Percentiles rank a stretch among this genome's conserved stretches.
Evolutionary conservation across 202 grass and related monocot species (phyloP).

Genomic region (Bolboschoenoplectus hybrid): DNA sequence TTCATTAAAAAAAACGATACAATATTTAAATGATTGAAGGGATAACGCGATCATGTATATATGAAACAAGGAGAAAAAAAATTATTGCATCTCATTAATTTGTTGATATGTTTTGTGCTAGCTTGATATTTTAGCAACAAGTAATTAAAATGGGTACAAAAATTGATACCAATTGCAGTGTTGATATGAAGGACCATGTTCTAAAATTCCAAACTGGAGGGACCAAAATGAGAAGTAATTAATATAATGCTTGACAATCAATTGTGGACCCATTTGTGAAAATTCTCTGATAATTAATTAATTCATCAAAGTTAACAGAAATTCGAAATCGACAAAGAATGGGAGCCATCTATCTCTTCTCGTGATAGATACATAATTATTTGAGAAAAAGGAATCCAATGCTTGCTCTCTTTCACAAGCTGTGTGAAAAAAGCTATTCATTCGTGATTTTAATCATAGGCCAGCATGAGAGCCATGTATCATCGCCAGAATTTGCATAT

Average conservation of each 20-base stretch:
- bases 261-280: conserved; percentile 10
- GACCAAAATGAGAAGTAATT: not conserved
- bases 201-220: conserved; percentile 13
- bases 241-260: not conserved
- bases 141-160: no score
- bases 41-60: not conserved
- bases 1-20: not conserved
- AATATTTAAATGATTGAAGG: conserved; percentile 9
- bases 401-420: conserved; percentile 13
- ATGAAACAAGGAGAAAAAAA: not conserved
- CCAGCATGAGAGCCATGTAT: not conserved
- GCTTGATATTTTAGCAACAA: no score
- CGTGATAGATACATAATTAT: conserved; percentile 39
- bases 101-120: not conserved
- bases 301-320: conserved; percentile 13
- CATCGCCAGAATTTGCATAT: not conserved
- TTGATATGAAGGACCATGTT: not conserved
- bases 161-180: not conserved
- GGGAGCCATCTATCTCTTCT: conserved; percentile 27
- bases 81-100: not conserved
- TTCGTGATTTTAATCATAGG: not conserved
- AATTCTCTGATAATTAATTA: not conserved
- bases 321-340: conserved; percentile 30
- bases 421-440: conserved; percentile 1
- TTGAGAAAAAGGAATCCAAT: conserved; percentile 37